These are phyloP conservation scores for Podospora appendiculata DNA, from an alignment of 495 filamentous ascomycete species.

Conservation along the genomic window DNA sequence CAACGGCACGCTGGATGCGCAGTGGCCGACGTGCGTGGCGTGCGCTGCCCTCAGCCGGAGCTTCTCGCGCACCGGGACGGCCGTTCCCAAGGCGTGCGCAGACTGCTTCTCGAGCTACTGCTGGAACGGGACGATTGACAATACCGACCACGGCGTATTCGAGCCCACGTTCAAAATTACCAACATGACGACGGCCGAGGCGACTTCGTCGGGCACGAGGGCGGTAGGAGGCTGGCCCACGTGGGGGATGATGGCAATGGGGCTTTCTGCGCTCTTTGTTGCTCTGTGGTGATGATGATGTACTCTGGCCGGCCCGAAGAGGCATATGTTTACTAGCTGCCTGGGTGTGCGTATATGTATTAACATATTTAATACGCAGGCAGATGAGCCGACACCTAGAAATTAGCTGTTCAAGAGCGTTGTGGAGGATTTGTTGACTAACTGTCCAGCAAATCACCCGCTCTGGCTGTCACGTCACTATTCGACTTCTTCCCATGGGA, in stretches of 20 bases:
- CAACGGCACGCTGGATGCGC: conserved; percentile 61
- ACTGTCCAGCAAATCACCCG: too few species aligned
- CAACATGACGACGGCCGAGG: conserved; percentile 7
- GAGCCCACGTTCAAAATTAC: conserved; percentile 23
- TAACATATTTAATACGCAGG: too few species aligned
- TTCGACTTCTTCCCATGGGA: too few species aligned
- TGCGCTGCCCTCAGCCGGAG: conserved; percentile 81
- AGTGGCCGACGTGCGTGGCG: conserved; percentile 76
- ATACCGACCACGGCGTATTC: conserved; percentile 24
- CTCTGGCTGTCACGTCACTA: too few species aligned
- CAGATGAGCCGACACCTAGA: too few species aligned
- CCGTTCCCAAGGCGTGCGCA: conserved; percentile 58
- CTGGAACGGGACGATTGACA: conserved; percentile 69
- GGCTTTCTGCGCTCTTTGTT: too few species aligned
- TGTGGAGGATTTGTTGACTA: too few species aligned
- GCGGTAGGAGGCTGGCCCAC: background rate
- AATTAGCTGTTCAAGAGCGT: too few species aligned
- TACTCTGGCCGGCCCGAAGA: too few species aligned
- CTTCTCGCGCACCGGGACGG: conserved; percentile 56
- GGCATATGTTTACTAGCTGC: too few species aligned
- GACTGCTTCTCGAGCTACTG: conserved; percentile 77
- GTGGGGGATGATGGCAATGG: conserved; percentile 4
- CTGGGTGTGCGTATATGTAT: too few species aligned
- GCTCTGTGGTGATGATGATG: too few species aligned
- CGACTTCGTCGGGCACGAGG: background rate